phyloP scores from a whole-genome alignment of 257 asterid species.

The Capsicum rhomboideum region DNA sequence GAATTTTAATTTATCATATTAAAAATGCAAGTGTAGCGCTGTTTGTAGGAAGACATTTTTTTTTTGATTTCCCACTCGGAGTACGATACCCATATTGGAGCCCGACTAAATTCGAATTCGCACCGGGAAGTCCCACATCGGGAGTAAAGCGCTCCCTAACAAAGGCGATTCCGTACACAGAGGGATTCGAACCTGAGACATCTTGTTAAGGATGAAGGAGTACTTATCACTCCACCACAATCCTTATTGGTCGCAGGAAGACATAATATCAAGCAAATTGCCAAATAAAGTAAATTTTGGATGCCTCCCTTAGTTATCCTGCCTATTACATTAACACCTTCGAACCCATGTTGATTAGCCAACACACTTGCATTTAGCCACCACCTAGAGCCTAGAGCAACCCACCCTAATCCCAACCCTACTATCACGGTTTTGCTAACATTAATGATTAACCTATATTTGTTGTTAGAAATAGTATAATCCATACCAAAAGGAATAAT shows the following conservation, averaged over 20 bases:
- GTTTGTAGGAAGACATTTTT: neutral
- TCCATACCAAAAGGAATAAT: neutral
- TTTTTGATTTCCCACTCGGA: too few species aligned
- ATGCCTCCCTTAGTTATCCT: neutral
- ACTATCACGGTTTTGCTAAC: neutral
- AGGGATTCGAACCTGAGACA: too few species aligned
- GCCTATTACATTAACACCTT: neutral
- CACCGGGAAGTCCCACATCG: too few species aligned
- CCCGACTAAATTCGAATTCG: too few species aligned
- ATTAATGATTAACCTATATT: neutral
- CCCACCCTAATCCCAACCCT: neutral
- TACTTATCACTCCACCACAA: too few species aligned
- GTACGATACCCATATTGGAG: too few species aligned
- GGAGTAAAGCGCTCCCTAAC: too few species aligned
- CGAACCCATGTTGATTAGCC: neutral
- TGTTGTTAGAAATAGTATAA: neutral
- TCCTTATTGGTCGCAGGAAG: too few species aligned
- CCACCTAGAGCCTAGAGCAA: neutral
- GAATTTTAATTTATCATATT: neutral
- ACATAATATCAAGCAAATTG: neutral
- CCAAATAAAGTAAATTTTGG: neutral
- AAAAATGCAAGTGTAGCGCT: neutral
- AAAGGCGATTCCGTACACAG: too few species aligned
- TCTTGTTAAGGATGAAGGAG: too few species aligned
- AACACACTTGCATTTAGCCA: neutral